Percentiles rank a stretch among this genome's conserved stretches.
These are phyloP conservation scores for Metschnikowia picachoensis DNA, from an alignment of 805 yeast genomes.

Conservation along the genomic window DNA sequence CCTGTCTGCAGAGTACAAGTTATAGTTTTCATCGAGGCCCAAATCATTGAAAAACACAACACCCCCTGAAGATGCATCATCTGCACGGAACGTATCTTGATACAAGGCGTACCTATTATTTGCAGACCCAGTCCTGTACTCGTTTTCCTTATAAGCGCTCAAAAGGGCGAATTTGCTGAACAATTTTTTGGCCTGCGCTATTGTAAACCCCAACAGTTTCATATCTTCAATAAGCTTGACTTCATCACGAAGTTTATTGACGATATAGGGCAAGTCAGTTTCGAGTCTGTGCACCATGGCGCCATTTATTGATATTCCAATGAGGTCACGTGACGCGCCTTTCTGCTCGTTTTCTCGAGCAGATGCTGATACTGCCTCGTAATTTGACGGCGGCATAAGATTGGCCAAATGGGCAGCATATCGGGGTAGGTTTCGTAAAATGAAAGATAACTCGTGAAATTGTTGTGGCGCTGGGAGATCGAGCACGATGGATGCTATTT, in stretches of 20 bases:
- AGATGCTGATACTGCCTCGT: constrained; percentile 15
- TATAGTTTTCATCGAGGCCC: constrained; percentile 57
- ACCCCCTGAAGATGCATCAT: constrained; percentile 24
- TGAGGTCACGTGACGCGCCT: constrained; percentile 37
- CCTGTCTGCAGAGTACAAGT: constrained; percentile 38
- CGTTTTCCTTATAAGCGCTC: constrained; percentile 37
- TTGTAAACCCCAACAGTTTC: constrained; percentile 26
- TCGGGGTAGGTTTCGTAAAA: constrained; percentile 12
- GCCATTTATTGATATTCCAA: constrained; percentile 69
- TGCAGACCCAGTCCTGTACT: constrained; percentile 32
- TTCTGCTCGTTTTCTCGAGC: constrained; percentile 28
- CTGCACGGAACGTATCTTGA: constrained; percentile 21
- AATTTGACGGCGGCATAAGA: background rate
- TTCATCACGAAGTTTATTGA: constrained; percentile 35
- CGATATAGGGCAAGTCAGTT: constrained; percentile 40
- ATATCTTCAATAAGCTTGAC: constrained; percentile 23
- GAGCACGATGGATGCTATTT: constrained; percentile 9
- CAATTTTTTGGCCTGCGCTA: constrained; percentile 30
- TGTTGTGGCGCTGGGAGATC: background rate
- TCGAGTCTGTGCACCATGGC: constrained; percentile 48
- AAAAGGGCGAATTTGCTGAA: constrained; percentile 36
- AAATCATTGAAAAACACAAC: constrained; percentile 77
- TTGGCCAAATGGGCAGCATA: constrained; percentile 12
- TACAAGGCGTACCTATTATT: constrained; percentile 34
- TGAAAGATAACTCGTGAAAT: background rate